Evolutionary conservation across 2,329 filamentous ascomycete genomes (phyloP).

Genomic region (Diaporthe sp.): DNA sequence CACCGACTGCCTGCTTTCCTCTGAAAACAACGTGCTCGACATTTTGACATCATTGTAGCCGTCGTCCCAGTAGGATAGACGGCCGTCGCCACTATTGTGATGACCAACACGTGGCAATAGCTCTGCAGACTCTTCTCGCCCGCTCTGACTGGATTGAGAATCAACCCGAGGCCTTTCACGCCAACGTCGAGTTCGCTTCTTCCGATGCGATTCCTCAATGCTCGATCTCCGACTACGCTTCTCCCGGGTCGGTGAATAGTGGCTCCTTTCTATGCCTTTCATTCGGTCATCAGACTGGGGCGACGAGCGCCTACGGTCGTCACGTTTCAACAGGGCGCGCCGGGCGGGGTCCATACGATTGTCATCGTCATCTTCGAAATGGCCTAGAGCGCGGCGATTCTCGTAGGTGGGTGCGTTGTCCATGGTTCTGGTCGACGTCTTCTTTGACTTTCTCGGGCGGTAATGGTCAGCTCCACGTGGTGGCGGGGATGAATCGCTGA

Average conservation of each 20-base stretch:
- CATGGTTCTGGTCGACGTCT: background rate
- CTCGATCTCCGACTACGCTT: constrained; percentile 13
- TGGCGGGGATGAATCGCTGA: background rate
- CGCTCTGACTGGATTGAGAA: constrained; percentile 1
- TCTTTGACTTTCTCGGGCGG: constrained; percentile 6
- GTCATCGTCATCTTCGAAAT: background rate
- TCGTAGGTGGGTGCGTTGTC: constrained; percentile 24
- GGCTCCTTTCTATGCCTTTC: background rate
- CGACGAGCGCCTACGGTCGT: background rate
- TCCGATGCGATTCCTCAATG: background rate
- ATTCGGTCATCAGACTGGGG: background rate
- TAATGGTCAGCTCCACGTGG: background rate
- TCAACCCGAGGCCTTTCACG: background rate
- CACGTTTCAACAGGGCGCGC: background rate
- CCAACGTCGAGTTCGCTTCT: background rate
- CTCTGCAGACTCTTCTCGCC: background rate
- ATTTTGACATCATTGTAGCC: constrained; percentile 1
- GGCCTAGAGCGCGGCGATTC: constrained; percentile 36
- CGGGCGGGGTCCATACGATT: constrained; percentile 13
- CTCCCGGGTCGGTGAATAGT: background rate
- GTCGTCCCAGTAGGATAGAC: constrained; percentile 38
- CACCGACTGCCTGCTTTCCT: background rate
- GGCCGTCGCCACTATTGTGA: constrained; percentile 25
- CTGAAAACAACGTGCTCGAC: background rate
- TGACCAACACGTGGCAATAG: background rate